Base-by-base conservation (phyloP, 169 alveolate species). In the Plasmodium cynomolgi region DNA sequence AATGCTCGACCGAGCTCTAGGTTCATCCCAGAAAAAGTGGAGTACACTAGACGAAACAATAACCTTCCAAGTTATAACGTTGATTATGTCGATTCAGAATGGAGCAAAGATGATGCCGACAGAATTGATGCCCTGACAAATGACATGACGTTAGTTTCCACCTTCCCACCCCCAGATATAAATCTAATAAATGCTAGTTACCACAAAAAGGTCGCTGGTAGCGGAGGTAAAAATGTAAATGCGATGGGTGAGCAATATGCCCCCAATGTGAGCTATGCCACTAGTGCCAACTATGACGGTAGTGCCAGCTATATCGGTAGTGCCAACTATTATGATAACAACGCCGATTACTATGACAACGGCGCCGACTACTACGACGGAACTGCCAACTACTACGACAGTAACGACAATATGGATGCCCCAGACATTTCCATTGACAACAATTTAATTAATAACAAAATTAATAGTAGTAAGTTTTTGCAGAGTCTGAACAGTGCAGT, bases 401-500 rank as follows among this genome's bases (percentile, higher is more conserved):
- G 26, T 50, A 75, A 50, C 62, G 41, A 23, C 71, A 85, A 92
- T 80, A 74, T 81, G 85, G 79, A 77, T 13, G 31, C 15, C 20
- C 15, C 84, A n/a, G 54, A 83, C 44, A 20, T 74, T 29, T 34
- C 58, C 39, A 62, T 37, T 56, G 56, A 72, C 74, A 58, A 39
- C 41, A 26, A 20, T 68, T 23, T 56, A 56, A 56, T 74, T 73
- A 93, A 84, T 77, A 75, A 56, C 68, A 84, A 72, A 79, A 56
- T 68, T 2, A 34, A 84, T 33, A 83, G 75, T 41, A 33, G 93
- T 81, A 84, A 84, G 80, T 88, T 93, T 86, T 79, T 96, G 47
- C 97, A 93, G 79, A 93, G 83, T 50, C 84, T 96, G 74, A 79
- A 84, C 62, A 83, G 84, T 39, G 58, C 96, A 39, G 98, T 97